These are phyloP conservation scores for Dryas alaskensis DNA, from an alignment of 306 rosid genomes.

Conservation along the genomic window DNA sequence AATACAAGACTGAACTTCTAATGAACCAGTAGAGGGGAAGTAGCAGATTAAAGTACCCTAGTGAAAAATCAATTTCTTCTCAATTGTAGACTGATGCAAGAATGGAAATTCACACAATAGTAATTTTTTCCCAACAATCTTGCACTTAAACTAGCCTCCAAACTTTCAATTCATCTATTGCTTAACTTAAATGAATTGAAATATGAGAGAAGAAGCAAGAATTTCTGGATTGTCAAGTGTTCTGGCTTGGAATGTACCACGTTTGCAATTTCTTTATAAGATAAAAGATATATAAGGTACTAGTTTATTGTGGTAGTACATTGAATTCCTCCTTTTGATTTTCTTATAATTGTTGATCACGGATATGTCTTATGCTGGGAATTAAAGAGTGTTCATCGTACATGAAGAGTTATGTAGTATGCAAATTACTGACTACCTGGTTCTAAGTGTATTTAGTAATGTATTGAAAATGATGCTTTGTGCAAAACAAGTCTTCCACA, in stretches of 20 bases:
- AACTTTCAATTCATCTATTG: neutral
- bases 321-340: neutral
- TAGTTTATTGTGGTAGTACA: neutral
- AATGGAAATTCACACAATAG: neutral
- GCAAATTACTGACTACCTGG: neutral
- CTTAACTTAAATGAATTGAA: neutral
- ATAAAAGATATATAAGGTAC: neutral
- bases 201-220: conserved; percentile 4
- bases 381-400: neutral
- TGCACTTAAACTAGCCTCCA: neutral
- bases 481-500: neutral
- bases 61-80: neutral
- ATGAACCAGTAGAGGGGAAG: neutral
- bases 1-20: neutral
- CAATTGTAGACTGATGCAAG: neutral
- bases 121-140: neutral
- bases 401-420: neutral
- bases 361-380: neutral
- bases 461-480: neutral
- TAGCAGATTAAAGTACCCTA: neutral
- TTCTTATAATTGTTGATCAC: neutral
- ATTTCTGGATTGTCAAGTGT: neutral
- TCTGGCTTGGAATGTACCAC: neutral
- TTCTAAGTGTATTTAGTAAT: neutral
- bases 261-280: neutral